phyloP scores from a whole-genome alignment of 225 moss, liverwort and hornwort species.

The Bryum argenteum region DNA sequence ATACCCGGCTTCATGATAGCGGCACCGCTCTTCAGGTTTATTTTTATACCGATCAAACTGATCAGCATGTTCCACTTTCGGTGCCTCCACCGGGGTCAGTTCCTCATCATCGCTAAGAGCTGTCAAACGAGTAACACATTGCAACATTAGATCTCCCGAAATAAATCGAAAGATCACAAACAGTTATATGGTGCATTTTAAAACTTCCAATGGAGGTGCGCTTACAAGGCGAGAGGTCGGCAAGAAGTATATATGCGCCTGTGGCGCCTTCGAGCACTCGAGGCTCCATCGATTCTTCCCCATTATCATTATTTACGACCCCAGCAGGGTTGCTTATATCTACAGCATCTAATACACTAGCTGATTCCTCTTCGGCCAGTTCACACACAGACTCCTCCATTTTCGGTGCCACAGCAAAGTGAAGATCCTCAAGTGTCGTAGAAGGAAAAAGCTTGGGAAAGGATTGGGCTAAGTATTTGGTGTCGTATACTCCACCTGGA shows the following conservation, averaged over 20 bases:
- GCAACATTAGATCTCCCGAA: background rate
- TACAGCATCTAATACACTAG: constrained; percentile 19
- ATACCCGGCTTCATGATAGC: constrained; percentile 64
- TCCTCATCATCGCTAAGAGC: constrained; percentile 35
- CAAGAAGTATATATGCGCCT: constrained; percentile 39
- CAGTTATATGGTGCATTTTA: background rate
- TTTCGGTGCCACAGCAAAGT: constrained; percentile 31
- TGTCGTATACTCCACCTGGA: constrained; percentile 64
- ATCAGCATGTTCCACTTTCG: constrained; percentile 50
- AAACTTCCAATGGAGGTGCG: constrained; percentile 2
- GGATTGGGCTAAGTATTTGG: constrained; percentile 58
- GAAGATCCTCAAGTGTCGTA: constrained; percentile 59
- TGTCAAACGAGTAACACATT: constrained; percentile 15
- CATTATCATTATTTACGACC: constrained; percentile 19
- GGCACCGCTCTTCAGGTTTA: constrained; percentile 37
- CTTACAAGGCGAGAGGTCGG: constrained; percentile 56
- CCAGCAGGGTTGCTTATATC: constrained; percentile 14
- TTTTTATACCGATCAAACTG: constrained; percentile 52
- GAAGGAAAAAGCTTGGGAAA: constrained; percentile 49
- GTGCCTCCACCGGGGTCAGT: constrained; percentile 45
- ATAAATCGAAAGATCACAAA: background rate
- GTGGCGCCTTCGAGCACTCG: constrained; percentile 15
- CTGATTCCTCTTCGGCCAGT: constrained; percentile 21
- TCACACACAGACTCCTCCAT: constrained; percentile 18
- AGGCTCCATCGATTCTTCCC: constrained; percentile 21